Percentiles rank a stretch among this genome's conserved stretches.
phyloP scores from a whole-genome alignment of 305 asterid genomes.

The Rubia balearica region DNA sequence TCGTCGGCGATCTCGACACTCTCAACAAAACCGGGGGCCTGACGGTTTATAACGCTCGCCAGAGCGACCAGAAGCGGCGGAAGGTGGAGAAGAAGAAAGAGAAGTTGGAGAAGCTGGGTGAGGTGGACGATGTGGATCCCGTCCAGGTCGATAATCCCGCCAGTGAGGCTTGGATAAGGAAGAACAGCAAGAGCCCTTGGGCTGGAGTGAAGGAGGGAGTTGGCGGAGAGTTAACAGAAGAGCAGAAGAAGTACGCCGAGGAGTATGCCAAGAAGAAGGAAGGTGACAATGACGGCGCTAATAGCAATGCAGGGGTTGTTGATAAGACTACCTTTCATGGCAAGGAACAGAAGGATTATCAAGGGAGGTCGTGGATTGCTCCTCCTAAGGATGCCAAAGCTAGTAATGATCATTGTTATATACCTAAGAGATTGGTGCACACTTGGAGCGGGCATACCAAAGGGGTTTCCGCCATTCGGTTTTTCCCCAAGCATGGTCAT shows the following conservation, averaged over 20 bases:
- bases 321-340: constrained; percentile 93
- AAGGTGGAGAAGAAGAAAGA: constrained; percentile 85
- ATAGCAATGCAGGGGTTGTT: constrained; percentile 39
- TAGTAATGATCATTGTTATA: constrained; percentile 87
- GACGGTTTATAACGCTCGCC: constrained; percentile 76
- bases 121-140: constrained; percentile 30
- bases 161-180: constrained; percentile 75
- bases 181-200: constrained; percentile 96
- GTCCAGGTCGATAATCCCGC: constrained; percentile 73
- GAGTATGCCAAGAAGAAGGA: constrained; percentile 94
- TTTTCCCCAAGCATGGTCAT: constrained; percentile 90
- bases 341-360: constrained; percentile 91
- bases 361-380: constrained; percentile 95
- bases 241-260: constrained; percentile 96
- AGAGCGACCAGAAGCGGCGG: constrained; percentile 73
- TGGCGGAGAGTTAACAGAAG: constrained; percentile 78
- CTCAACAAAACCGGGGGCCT: constrained; percentile 49
- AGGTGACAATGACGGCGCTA: constrained; percentile 61
- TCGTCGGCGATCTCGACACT: constrained; percentile 72
- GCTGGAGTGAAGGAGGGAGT: constrained; percentile 79
- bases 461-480: constrained; percentile 95
- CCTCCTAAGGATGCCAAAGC: constrained; percentile 97
- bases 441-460: constrained; percentile 98
- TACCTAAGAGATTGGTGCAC: constrained; percentile 90
- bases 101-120: constrained; percentile 48